These are phyloP conservation scores for Cladosporium sp. DNA, from an alignment of 2,329 filamentous ascomycete species.

Conservation along the genomic window DNA sequence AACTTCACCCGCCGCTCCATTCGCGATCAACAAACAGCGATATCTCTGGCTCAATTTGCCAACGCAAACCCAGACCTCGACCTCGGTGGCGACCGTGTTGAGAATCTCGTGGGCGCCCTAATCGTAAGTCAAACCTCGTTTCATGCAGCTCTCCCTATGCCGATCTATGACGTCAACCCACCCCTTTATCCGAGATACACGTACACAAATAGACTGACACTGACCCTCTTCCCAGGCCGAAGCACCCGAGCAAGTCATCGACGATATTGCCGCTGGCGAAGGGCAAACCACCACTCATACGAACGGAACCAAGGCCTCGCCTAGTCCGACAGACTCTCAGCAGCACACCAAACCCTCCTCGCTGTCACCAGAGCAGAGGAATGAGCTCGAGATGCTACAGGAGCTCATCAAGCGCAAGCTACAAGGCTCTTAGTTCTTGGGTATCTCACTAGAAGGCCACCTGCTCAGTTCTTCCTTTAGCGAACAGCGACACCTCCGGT, in stretches of 20 bases:
- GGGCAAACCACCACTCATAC: conserved; percentile 7
- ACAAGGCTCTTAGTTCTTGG: conserved; percentile 31
- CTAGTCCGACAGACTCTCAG: conserved; percentile 34
- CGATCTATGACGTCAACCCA: conserved; percentile 19
- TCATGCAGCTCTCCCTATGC: conserved; percentile 25
- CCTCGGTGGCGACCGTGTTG: conserved; percentile 48
- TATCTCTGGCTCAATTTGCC: conserved; percentile 63
- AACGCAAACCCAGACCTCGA: conserved; percentile 54
- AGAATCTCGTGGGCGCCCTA: conserved; percentile 60
- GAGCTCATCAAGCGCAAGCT: conserved; percentile 40
- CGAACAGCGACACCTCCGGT: background rate
- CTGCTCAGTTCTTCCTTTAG: background rate
- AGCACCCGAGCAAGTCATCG: conserved; percentile 46
- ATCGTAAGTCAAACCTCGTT: conserved; percentile 56
- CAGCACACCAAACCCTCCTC: conserved; percentile 31
- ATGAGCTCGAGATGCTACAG: conserved; percentile 38
- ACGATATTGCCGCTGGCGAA: conserved; percentile 40
- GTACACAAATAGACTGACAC: conserved; percentile 21
- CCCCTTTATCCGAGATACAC: background rate
- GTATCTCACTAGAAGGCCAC: background rate
- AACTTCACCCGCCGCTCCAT: conserved; percentile 53
- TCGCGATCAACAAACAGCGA: conserved; percentile 66
- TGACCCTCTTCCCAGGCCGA: conserved; percentile 39
- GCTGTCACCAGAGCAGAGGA: conserved; percentile 39
- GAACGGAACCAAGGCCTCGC: conserved; percentile 15